Conservation (phyloP, 1,284 basidiomycete species). For the Singerocomus rubriflavus region DNA sequence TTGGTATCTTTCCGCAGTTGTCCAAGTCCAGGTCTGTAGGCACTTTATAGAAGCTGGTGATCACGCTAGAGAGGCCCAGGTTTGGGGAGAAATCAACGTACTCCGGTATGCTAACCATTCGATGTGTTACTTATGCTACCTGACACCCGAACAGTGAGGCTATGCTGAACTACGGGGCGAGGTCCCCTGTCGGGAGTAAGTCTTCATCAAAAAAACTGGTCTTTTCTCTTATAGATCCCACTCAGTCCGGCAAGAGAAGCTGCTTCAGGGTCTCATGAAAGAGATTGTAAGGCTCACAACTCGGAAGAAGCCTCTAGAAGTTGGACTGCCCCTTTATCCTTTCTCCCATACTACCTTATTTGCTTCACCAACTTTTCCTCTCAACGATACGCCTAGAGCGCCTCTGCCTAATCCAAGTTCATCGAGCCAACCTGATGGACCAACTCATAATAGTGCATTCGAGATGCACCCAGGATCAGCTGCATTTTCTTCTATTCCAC, state of each 20-base stretch:
- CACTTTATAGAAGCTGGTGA: conserved; percentile 77
- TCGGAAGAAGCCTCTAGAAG: conserved; percentile 72
- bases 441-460: conserved; percentile 3
- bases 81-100: conserved; percentile 83
- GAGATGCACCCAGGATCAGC: conserved; percentile 13
- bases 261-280: conserved; percentile 78
- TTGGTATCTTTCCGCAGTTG: conserved; percentile 83
- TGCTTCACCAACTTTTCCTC: conserved; percentile 35
- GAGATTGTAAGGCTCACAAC: conserved; percentile 80
- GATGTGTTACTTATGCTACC: conserved; percentile 2
- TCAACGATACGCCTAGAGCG: conserved; percentile 28
- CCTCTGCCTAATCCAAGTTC: conserved; percentile 37
- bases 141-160: conserved; percentile 52
- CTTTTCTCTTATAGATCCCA: conserved; percentile 15
- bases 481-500: conserved; percentile 2
- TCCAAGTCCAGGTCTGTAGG: conserved; percentile 80
- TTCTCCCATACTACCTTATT: conserved; percentile 70
- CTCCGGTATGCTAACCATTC: conserved; percentile 48
- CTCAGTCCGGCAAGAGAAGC: conserved; percentile 70
- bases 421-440: conserved; percentile 11
- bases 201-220: conserved; percentile 13
- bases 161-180: conserved; percentile 73
- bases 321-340: conserved; percentile 73
- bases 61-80: conserved; percentile 61
- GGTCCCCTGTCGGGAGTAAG: conserved; percentile 81